phyloP scores from a whole-genome alignment of 257 asterid species.

The Lantana camara region DNA sequence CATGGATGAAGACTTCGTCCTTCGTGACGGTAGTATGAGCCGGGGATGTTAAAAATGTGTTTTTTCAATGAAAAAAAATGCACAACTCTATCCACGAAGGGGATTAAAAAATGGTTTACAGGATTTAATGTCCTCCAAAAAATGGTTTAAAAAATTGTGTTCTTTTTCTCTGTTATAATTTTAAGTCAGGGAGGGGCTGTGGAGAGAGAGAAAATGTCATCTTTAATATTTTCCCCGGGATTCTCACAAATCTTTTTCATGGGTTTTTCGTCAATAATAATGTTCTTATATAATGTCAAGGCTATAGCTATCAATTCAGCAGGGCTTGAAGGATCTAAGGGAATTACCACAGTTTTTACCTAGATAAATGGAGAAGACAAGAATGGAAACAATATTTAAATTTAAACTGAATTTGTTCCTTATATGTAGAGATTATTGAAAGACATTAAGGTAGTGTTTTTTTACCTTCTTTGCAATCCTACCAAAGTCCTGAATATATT shows the following conservation, averaged over 20 bases:
- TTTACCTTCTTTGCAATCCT: constrained; percentile 83
- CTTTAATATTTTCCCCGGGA: too few species aligned
- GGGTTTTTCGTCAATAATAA: constrained; percentile 44
- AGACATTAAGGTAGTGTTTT: background rate
- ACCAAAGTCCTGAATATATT: constrained; percentile 79
- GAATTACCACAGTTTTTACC: constrained; percentile 85
- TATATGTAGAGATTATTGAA: background rate
- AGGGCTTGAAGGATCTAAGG: constrained; percentile 66
- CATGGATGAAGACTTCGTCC: too few species aligned
- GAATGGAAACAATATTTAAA: background rate
- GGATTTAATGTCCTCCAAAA: too few species aligned
- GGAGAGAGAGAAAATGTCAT: too few species aligned
- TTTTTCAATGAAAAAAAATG: too few species aligned
- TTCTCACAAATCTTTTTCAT: constrained; percentile 14
- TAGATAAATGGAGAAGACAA: constrained; percentile 25
- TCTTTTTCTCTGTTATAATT: too few species aligned
- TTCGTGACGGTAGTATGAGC: too few species aligned
- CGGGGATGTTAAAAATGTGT: too few species aligned
- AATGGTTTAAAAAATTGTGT: too few species aligned
- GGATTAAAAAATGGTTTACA: too few species aligned
- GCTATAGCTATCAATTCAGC: constrained; percentile 78
- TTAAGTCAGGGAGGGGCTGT: too few species aligned
- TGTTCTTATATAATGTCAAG: constrained; percentile 56
- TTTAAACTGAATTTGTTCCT: background rate
- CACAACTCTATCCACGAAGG: too few species aligned